Evolutionary conservation across 805 yeast genomes (phyloP).

Genomic region (Pichia californica): DNA sequence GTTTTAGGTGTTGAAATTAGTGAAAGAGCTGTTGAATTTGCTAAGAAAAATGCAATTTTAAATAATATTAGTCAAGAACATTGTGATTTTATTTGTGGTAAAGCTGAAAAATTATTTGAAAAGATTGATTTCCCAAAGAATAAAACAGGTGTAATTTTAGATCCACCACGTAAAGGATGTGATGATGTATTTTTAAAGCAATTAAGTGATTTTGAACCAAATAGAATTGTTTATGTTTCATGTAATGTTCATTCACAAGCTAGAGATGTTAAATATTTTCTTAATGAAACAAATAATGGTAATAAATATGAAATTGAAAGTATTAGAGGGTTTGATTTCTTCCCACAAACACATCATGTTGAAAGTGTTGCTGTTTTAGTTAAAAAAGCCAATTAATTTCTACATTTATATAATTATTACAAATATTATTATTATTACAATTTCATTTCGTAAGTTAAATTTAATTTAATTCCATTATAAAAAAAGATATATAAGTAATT

Average conservation of each 20-base stretch:
- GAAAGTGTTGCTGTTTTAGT: constrained; percentile 45
- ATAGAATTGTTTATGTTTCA: constrained; percentile 85
- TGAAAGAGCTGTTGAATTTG: constrained; percentile 85
- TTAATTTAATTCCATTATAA: neutral
- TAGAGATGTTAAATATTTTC: constrained; percentile 79
- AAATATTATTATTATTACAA: too few relatives aligned
- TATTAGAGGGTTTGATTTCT: constrained; percentile 91
- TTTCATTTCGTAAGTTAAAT: neutral
- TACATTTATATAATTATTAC: too few relatives aligned
- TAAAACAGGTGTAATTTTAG: constrained; percentile 83
- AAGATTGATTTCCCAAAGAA: constrained; percentile 68
- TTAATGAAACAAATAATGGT: constrained; percentile 61
- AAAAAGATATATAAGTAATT: neutral
- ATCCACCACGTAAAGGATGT: constrained; percentile 97
- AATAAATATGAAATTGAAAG: constrained; percentile 64
- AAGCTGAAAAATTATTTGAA: constrained; percentile 84
- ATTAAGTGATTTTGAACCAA: constrained; percentile 75
- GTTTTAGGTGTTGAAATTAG: constrained; percentile 94
- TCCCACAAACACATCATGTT: constrained; percentile 59
- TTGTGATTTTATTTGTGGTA: constrained; percentile 82
- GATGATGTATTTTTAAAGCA: constrained; percentile 84
- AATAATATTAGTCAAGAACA: constrained; percentile 58
- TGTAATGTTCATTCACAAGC: constrained; percentile 99
- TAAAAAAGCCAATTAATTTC: too few relatives aligned
- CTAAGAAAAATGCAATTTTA: constrained; percentile 68